phyloP scores from a whole-genome alignment of 305 asterid species.

The Coffea humblotiana region DNA sequence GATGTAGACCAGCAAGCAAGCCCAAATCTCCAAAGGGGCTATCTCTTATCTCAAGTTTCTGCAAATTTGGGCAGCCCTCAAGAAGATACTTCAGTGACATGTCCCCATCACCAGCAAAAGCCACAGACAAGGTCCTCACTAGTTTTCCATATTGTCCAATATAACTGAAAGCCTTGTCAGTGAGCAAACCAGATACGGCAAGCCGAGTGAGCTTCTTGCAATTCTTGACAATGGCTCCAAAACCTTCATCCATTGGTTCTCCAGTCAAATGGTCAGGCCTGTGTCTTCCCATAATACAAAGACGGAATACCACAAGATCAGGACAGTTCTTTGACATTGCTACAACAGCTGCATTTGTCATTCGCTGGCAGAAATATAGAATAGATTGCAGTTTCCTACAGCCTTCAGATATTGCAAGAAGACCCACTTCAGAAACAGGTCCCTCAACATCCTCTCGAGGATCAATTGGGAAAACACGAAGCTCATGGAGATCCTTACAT shows the following conservation, averaged over 20 bases:
- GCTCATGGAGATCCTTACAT: conserved; percentile 53
- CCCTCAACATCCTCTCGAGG: conserved; percentile 48
- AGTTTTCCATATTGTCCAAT: conserved; percentile 50
- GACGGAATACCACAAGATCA: conserved; percentile 52
- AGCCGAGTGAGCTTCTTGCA: conserved; percentile 62
- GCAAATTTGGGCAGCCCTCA: conserved; percentile 53
- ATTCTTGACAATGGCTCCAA: conserved; percentile 58
- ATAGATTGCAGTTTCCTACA: conserved; percentile 53
- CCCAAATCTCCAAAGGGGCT: conserved; percentile 57
- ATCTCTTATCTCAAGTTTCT: conserved; percentile 58
- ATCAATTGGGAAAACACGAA: conserved; percentile 51
- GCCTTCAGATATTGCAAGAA: conserved; percentile 56
- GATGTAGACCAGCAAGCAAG: conserved; percentile 46
- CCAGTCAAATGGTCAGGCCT: conserved; percentile 46
- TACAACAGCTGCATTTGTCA: conserved; percentile 56
- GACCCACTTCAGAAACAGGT: conserved; percentile 52
- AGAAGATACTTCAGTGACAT: conserved; percentile 42
- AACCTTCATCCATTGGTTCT: conserved; percentile 61
- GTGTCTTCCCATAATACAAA: conserved; percentile 52
- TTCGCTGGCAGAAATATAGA: conserved; percentile 49
- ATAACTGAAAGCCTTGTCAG: conserved; percentile 46
- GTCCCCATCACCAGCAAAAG: conserved; percentile 54
- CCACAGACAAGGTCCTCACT: conserved; percentile 52
- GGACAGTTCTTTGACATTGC: conserved; percentile 55
- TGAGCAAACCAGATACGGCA: conserved; percentile 50